These are phyloP conservation scores for Persicaria tinctoria DNA, from an alignment of 148 eudicot species.

Conservation along the genomic window DNA sequence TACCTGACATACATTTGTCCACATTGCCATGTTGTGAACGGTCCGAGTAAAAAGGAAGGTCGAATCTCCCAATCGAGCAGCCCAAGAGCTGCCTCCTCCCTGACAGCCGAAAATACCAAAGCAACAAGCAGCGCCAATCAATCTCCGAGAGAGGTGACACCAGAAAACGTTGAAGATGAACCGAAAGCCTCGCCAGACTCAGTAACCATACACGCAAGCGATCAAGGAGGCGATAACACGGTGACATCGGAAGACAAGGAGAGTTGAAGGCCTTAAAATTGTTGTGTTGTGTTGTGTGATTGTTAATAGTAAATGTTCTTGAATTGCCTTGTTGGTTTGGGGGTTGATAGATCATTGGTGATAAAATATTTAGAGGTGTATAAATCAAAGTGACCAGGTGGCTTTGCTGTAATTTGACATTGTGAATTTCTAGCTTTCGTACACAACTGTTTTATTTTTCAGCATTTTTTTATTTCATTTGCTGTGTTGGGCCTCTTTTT, in stretches of 20 bases:
- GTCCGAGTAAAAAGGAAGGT: constrained; percentile 47
- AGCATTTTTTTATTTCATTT: too few relatives aligned
- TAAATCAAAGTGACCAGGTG: neutral
- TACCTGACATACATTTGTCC: constrained; percentile 85
- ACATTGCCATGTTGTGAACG: constrained; percentile 76
- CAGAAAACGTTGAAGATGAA: neutral
- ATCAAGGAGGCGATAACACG: neutral
- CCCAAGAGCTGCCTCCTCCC: constrained; percentile 24
- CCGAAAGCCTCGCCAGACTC: neutral
- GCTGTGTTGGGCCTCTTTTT: too few relatives aligned
- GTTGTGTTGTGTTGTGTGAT: neutral
- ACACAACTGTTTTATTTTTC: neutral
- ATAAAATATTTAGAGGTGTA: neutral
- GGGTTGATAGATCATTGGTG: neutral
- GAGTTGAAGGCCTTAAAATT: neutral
- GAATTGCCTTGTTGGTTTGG: neutral
- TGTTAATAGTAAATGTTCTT: neutral
- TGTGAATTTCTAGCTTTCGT: neutral
- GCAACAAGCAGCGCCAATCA: constrained; percentile 15
- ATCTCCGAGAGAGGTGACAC: constrained; percentile 14
- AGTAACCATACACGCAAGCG: neutral
- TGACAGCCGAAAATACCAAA: constrained; percentile 20
- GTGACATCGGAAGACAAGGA: neutral
- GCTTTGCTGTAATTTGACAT: neutral
- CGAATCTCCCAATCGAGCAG: constrained; percentile 22